Evolutionary conservation across 306 rosid genomes (phyloP).

Genomic region (Castanea crenata): DNA sequence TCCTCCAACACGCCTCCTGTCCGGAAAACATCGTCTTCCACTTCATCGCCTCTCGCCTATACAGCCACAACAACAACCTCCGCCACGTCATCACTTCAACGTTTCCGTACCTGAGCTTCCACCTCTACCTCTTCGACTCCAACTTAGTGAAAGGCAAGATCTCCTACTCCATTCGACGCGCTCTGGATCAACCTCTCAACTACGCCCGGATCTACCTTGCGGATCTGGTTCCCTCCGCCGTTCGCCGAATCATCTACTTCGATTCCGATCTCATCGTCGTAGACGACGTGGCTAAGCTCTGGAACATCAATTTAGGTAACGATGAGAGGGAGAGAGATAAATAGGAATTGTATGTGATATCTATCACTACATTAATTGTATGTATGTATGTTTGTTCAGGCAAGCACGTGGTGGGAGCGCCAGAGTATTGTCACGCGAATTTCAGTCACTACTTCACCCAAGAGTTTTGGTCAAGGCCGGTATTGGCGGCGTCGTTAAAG

Average conservation of each 20-base stretch:
- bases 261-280: conserved; percentile 87
- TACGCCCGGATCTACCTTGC: conserved; percentile 91
- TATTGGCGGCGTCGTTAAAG: conserved; percentile 45
- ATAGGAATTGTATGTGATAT: too few species aligned
- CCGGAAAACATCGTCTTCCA: conserved; percentile 85
- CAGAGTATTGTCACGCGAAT: conserved; percentile 91
- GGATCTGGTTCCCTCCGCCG: conserved; percentile 57
- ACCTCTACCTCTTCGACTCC: conserved; percentile 70
- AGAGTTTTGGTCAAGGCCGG: conserved; percentile 63
- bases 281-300: conserved; percentile 86
- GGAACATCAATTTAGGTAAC: conserved; percentile 54
- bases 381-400: neutral
- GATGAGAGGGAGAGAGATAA: too few species aligned
- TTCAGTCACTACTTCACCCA: conserved; percentile 81
- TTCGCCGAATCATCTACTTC: conserved; percentile 73
- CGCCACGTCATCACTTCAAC: conserved; percentile 63
- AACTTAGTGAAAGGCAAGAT: conserved; percentile 75
- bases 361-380: too few species aligned
- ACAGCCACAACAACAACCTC: conserved; percentile 48
- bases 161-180: conserved; percentile 77
- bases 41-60: conserved; percentile 51
- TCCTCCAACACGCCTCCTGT: conserved; percentile 82
- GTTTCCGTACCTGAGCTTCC: conserved; percentile 71
- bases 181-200: conserved; percentile 86
- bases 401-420: conserved; percentile 71